Evolutionary conservation across 2,329 filamentous ascomycete species (phyloP).

Genomic region (Dendrostoma leiphaemia): DNA sequence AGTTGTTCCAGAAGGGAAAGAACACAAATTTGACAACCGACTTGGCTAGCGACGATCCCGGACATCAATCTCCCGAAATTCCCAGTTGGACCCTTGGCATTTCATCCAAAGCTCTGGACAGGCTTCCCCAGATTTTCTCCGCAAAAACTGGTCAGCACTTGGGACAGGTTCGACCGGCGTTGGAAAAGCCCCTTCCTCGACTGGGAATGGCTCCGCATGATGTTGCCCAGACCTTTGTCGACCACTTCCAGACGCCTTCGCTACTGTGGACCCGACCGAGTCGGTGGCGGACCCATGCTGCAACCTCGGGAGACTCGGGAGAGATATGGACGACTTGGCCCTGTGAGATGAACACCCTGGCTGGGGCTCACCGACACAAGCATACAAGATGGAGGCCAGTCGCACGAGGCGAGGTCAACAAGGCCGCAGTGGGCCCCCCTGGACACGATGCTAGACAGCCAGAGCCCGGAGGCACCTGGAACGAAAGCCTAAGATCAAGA

Average conservation of each 20-base stretch:
- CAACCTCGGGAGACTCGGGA: not conserved
- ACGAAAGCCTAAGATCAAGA: too few relatives aligned
- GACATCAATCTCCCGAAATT: slow-evolving; percentile 4
- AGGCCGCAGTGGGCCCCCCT: too few relatives aligned
- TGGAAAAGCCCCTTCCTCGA: not conserved
- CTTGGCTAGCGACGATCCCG: too few relatives aligned
- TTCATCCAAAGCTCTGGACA: not conserved
- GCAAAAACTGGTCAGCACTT: too few relatives aligned
- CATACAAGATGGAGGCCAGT: not conserved
- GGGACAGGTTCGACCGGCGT: too few relatives aligned
- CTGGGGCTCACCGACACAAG: not conserved
- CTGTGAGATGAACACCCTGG: not conserved
- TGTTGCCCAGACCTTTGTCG: not conserved
- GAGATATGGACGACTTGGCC: not conserved
- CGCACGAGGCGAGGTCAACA: too few relatives aligned
- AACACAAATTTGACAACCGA: too few relatives aligned
- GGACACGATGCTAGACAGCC: too few relatives aligned
- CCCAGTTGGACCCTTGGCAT: not conserved
- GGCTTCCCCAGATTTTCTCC: not conserved
- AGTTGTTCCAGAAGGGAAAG: too few relatives aligned
- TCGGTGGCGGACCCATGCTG: too few relatives aligned
- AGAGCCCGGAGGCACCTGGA: too few relatives aligned
- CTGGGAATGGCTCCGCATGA: not conserved
- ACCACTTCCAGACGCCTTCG: not conserved
- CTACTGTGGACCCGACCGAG: not conserved